Evolutionary conservation across 1,284 basidiomycete species (phyloP).

Genomic region (Leccinum subrobustum): DNA sequence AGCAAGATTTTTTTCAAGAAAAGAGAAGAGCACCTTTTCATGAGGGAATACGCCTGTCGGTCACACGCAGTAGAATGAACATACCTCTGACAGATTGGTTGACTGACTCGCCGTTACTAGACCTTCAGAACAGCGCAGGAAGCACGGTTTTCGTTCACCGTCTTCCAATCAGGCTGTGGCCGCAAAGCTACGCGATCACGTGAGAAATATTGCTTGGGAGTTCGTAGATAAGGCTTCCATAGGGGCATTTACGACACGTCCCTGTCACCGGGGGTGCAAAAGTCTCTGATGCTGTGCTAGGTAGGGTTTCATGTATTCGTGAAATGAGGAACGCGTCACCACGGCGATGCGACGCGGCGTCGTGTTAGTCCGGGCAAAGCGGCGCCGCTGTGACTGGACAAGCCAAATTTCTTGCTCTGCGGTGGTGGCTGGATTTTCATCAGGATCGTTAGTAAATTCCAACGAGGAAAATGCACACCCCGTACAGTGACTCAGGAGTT

Average conservation of each 20-base stretch:
- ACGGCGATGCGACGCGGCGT: constrained; percentile 3
- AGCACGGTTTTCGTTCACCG: not conserved
- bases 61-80: constrained; percentile 1
- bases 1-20: constrained; percentile 8
- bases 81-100: not conserved
- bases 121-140: not conserved
- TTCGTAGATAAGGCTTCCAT: not conserved
- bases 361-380: not conserved
- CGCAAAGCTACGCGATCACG: not conserved
- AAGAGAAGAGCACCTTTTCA: constrained; percentile 11
- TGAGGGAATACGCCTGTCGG: constrained; percentile 11
- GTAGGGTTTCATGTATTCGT: constrained; percentile 14
- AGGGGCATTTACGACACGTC: constrained; percentile 22
- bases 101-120: not conserved
- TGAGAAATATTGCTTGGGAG: not conserved
- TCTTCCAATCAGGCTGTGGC: not conserved
- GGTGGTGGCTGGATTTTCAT: not conserved
- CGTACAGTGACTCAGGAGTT: not conserved
- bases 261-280: constrained; percentile 25
- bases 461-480: constrained; percentile 11
- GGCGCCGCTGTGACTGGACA: not conserved
- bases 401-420: not conserved
- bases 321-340: constrained; percentile 10
- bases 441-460: not conserved
- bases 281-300: constrained; percentile 25